Evolutionary conservation across 768 basidiomycete genomes (phyloP), one percentile per base, ranked within the genome.

Genomic region (Xanthoconium stramineum): DNA sequence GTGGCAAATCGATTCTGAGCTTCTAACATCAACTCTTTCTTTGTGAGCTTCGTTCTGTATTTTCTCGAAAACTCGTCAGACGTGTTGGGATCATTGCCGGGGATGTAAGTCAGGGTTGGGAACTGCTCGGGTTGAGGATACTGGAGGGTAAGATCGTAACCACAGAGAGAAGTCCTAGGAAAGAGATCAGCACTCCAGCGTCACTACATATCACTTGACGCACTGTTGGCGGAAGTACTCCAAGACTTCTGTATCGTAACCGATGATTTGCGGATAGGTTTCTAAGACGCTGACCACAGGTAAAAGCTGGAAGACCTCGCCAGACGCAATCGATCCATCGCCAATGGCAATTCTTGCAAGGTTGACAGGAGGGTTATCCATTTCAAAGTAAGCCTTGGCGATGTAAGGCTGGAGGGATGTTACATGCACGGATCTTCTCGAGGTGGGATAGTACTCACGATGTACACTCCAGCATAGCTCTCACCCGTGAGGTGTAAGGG

Each of bases 261-360:
- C 84, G 50, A 91, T 88, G 30, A 90, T 72, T 65, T 89, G 88
- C 1, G 89, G 89, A 64, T 85, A 87, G 5, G 89, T 89, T 70
- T 87, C 81, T 17, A 89, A 68, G 32, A 86, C 75, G 53, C 78
- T 62, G 64, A 88, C 84, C 12, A 83, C 78, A 30, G 88, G 83
- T 0, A 83, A 60, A 28, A 82, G 69, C 52, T 79, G 74, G 50
- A 80, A 86, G 10, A 79, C 78, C 47, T 76, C 75, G 33, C 61
- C 74, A n/a, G 80, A 75, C 3, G 79, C 75, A 17, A 88, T 76
- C 11, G 84, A 72, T 12, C 83, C 85, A 69, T 90, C 84, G 15
- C 89, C 89, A 45, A 91, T 88, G 13, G 79, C 83, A 50, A 90
- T 80, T 66, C 84, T 85, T 1, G 81, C 74, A 32, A 90, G 75